A percentile compares a stretch with the other conserved stretches of the same genome.
Evolutionary conservation across 192 early-diverging fungal genomes (phyloP).

Genomic region (Chytriomyces confervae): DNA sequence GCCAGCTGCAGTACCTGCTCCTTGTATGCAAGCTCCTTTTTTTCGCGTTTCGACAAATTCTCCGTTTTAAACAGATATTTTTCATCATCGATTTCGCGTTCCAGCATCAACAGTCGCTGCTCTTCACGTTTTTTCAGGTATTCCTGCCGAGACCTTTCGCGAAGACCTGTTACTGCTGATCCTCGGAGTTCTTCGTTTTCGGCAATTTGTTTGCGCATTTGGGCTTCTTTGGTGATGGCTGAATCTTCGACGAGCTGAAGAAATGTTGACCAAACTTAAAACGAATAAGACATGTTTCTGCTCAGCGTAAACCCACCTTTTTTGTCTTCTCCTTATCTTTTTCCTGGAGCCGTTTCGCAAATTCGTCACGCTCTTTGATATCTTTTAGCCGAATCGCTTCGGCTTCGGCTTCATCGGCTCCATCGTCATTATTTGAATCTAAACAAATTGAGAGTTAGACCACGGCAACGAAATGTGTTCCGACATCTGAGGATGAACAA

Average conservation of each 20-base stretch:
- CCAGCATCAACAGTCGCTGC: constrained; percentile 75
- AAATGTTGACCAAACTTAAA: background rate
- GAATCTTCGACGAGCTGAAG: constrained; percentile 72
- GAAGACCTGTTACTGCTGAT: constrained; percentile 75
- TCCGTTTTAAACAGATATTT: constrained; percentile 78
- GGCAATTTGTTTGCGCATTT: constrained; percentile 77
- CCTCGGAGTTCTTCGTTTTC: constrained; percentile 76
- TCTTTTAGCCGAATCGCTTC: constrained; percentile 61
- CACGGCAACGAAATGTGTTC: background rate
- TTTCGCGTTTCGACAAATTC: constrained; percentile 79
- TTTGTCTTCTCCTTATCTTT: constrained; percentile 83
- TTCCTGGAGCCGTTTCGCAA: constrained; percentile 78
- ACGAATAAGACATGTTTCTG: background rate
- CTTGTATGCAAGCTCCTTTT: constrained; percentile 79
- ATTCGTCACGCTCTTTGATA: constrained; percentile 87
- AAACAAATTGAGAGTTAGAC: background rate
- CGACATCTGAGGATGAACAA: constrained; percentile 24
- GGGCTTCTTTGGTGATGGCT: constrained; percentile 67
- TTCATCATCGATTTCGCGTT: constrained; percentile 85
- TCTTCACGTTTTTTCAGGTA: constrained; percentile 90
- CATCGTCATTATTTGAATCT: constrained; percentile 36
- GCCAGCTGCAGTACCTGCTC: constrained; percentile 84
- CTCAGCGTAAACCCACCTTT: constrained; percentile 52
- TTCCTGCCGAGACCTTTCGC: constrained; percentile 85
- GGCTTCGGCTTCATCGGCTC: constrained; percentile 62